Evolutionary conservation across 495 filamentous ascomycete genomes (phyloP).

Genomic region (Darksidea phi): DNA sequence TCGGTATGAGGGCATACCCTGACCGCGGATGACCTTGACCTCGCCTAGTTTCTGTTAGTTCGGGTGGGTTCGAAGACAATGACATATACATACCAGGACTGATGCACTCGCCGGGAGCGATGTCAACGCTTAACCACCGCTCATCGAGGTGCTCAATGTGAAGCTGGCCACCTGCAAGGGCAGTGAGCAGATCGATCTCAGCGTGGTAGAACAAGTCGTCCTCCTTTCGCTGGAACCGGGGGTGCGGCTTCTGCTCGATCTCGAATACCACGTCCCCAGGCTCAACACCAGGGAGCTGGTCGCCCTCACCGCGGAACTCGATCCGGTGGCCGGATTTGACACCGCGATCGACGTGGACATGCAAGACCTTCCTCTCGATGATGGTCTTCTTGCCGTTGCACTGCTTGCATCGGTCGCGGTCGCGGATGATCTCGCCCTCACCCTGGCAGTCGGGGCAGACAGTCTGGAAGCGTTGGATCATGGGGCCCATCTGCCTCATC

Average conservation of each 20-base stretch:
- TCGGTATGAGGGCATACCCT: slow-evolving; percentile 96
- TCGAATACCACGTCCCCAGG: slow-evolving; percentile 96
- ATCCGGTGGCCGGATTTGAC: slow-evolving; percentile 92
- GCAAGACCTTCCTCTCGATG: slow-evolving; percentile 95
- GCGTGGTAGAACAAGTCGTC: slow-evolving; percentile 95
- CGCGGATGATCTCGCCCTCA: slow-evolving; percentile 92
- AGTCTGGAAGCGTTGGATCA: slow-evolving; percentile 99
- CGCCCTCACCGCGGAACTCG: slow-evolving; percentile 93
- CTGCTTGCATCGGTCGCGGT: slow-evolving; percentile 92
- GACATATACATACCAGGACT: slow-evolving; percentile 64
- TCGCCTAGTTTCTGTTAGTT: slow-evolving; percentile 58
- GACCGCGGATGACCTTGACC: slow-evolving; percentile 91
- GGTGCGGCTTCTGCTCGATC: slow-evolving; percentile 96
- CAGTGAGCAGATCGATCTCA: slow-evolving; percentile 94
- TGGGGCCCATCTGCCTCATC: slow-evolving; percentile 99
- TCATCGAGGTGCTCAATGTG: slow-evolving; percentile 97
- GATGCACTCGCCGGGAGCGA: slow-evolving; percentile 91
- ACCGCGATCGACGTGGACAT: slow-evolving; percentile 95
- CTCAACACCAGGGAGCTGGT: slow-evolving; percentile 89
- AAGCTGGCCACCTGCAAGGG: slow-evolving; percentile 83
- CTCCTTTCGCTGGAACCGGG: slow-evolving; percentile 90
- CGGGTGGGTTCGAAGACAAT: slow-evolving; percentile 1
- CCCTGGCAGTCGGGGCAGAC: slow-evolving; percentile 97
- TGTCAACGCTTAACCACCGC: slow-evolving; percentile 88
- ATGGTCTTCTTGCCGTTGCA: slow-evolving; percentile 97